Evolutionary conservation across 192 early-diverging fungal species (phyloP).

Genomic region (Radiomyces spectabilis): DNA sequence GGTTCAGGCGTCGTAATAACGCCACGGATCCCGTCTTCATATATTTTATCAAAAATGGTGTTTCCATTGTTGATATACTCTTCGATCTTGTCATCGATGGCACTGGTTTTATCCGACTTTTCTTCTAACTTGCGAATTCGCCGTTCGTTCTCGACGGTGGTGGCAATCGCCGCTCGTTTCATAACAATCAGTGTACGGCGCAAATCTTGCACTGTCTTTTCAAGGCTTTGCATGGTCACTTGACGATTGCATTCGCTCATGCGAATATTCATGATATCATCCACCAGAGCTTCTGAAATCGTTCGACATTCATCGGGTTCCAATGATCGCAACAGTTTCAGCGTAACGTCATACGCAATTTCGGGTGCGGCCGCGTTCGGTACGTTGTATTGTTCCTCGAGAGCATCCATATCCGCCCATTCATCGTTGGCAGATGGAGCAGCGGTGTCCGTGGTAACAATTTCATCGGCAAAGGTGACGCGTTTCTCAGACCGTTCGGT

Average conservation of each 20-base stretch:
- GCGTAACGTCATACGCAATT: constrained; percentile 40
- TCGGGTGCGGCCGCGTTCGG: constrained; percentile 35
- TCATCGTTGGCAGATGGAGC: constrained; percentile 10
- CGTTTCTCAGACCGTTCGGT: constrained; percentile 8
- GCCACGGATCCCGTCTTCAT: constrained; percentile 29
- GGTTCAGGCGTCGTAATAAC: constrained; percentile 23
- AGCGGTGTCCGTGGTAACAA: constrained; percentile 5
- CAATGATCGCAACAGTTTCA: constrained; percentile 41
- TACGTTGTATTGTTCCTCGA: constrained; percentile 29
- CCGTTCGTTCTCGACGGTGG: constrained; percentile 22
- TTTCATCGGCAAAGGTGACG: constrained; percentile 32
- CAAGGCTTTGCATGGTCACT: constrained; percentile 40
- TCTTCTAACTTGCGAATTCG: constrained; percentile 19
- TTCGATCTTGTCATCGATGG: constrained; percentile 22
- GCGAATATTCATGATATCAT: constrained; percentile 48
- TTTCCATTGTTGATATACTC: constrained; percentile 26
- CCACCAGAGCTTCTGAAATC: constrained; percentile 49
- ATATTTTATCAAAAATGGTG: constrained; percentile 35
- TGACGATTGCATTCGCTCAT: constrained; percentile 39
- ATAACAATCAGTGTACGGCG: constrained; percentile 49
- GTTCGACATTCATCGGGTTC: constrained; percentile 38
- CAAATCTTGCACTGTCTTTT: constrained; percentile 46
- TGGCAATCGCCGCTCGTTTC: constrained; percentile 46
- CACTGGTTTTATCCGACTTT: neutral
- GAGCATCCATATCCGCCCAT: constrained; percentile 27